These are phyloP conservation scores for Pythium chondricola DNA, from an alignment of 352 stramenopile genomes.

Conservation along the genomic window DNA sequence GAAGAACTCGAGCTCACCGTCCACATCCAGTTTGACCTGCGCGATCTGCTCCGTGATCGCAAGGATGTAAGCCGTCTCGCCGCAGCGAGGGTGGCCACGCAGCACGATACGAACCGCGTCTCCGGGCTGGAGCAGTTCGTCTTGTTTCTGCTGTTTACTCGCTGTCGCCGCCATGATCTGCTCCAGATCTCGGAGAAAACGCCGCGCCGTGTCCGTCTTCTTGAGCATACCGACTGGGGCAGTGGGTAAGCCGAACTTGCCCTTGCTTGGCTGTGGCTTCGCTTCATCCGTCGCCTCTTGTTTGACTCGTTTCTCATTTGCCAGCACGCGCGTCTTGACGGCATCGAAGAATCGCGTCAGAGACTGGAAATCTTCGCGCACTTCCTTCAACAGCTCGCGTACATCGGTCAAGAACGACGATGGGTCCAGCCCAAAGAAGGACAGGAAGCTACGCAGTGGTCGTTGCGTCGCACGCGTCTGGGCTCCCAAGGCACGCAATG, in stretches of 20 bases:
- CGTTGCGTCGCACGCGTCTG: constrained; percentile 52
- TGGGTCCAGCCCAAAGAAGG: constrained; percentile 71
- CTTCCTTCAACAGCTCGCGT: constrained; percentile 49
- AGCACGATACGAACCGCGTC: constrained; percentile 74
- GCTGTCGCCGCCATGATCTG: constrained; percentile 36
- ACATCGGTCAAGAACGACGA: constrained; percentile 72
- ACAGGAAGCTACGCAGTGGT: constrained; percentile 55
- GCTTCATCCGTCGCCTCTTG: not conserved
- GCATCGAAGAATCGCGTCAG: constrained; percentile 57
- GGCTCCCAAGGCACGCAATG: constrained; percentile 51
- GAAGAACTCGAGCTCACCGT: constrained; percentile 76
- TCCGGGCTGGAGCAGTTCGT: constrained; percentile 31
- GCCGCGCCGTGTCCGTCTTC: constrained; percentile 42
- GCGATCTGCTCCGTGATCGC: constrained; percentile 52
- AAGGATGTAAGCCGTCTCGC: constrained; percentile 71
- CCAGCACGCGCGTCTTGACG: constrained; percentile 49
- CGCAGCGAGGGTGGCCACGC: constrained; percentile 62
- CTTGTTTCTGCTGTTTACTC: constrained; percentile 30
- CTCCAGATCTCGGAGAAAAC: constrained; percentile 56
- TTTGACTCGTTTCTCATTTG: constrained; percentile 11
- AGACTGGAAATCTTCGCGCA: constrained; percentile 61
- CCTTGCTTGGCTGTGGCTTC: not conserved
- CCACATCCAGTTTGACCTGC: constrained; percentile 78
- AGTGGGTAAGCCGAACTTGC: not conserved
- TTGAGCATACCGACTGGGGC: constrained; percentile 16